phyloP scores from a whole-genome alignment of 768 basidiomycete species.

The Cystofilobasidium capitatum region DNA sequence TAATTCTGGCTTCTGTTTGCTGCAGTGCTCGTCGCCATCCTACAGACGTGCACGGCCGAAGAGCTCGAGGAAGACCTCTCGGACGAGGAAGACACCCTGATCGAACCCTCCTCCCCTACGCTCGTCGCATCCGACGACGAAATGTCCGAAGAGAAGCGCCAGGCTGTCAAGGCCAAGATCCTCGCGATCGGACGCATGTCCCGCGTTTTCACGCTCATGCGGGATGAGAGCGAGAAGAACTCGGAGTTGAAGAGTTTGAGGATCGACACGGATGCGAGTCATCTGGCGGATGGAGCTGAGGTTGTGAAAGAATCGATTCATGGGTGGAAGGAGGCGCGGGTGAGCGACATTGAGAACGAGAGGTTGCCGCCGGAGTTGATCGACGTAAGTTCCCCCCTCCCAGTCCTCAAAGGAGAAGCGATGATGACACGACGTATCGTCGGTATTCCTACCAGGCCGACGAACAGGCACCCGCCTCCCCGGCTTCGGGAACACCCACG shows the following conservation, averaged over 20 bases:
- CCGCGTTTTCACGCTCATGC: conserved; percentile 81
- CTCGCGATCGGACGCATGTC: conserved; percentile 95
- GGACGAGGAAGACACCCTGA: conserved; percentile 30
- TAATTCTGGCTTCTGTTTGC: not conserved
- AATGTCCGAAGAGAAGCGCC: conserved; percentile 55
- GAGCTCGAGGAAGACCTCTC: conserved; percentile 84
- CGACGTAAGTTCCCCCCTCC: conserved; percentile 57
- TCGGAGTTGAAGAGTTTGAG: conserved; percentile 87
- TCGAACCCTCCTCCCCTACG: conserved; percentile 23
- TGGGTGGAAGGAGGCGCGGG: conserved; percentile 91
- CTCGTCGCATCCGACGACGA: conserved; percentile 35
- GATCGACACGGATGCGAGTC: conserved; percentile 42
- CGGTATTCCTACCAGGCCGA: conserved; percentile 14
- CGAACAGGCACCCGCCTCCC: conserved; percentile 11
- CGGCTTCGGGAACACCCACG: conserved; percentile 1
- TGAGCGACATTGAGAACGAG: conserved; percentile 80
- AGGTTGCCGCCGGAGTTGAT: conserved; percentile 88
- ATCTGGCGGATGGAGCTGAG: conserved; percentile 75
- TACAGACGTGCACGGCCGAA: conserved; percentile 91
- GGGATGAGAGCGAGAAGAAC: conserved; percentile 94
- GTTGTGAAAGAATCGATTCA: conserved; percentile 90
- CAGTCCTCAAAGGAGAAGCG: conserved; percentile 33
- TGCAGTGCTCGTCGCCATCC: conserved; percentile 76
- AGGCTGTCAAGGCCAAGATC: conserved; percentile 96
- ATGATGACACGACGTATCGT: conserved; percentile 35